Percentiles rank a stretch among this genome's conserved stretches.
phyloP scores from a whole-genome alignment of 2,329 filamentous ascomycete species.

The Fusarium incarnatum region DNA sequence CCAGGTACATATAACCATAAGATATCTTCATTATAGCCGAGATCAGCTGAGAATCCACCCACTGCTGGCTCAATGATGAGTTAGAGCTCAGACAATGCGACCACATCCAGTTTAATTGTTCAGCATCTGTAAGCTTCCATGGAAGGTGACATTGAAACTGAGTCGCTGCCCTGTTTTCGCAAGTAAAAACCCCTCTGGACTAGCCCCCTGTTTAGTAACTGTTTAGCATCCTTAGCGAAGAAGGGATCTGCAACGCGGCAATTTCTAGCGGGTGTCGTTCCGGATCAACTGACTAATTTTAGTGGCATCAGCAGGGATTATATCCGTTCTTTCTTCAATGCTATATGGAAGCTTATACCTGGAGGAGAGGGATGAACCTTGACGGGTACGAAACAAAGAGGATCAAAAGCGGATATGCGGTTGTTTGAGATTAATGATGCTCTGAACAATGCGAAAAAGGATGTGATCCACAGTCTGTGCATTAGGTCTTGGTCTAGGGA shows the following conservation, averaged over 20 bases:
- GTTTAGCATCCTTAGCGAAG: background rate
- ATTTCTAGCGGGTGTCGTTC: background rate
- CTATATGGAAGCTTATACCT: background rate
- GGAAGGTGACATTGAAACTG: background rate
- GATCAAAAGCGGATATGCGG: background rate
- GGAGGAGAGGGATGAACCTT: background rate
- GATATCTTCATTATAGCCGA: background rate
- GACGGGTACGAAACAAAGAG: background rate
- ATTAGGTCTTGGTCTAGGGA: background rate
- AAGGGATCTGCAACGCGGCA: conserved; percentile 12
- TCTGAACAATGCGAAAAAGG: background rate
- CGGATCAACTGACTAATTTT: conserved; percentile 7
- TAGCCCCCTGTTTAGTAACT: background rate
- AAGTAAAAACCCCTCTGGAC: background rate
- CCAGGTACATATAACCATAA: background rate
- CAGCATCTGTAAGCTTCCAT: background rate
- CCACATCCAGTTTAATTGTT: background rate
- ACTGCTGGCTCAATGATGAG: background rate
- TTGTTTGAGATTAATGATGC: background rate
- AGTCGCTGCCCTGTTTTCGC: background rate
- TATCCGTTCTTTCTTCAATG: background rate
- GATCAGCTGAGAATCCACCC: background rate
- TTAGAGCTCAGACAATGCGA: background rate
- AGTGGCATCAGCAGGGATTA: background rate
- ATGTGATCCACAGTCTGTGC: conserved; percentile 7